Evolutionary conservation across 2,329 filamentous ascomycete species (phyloP).

Genomic region (Xylariaceae sp.): DNA sequence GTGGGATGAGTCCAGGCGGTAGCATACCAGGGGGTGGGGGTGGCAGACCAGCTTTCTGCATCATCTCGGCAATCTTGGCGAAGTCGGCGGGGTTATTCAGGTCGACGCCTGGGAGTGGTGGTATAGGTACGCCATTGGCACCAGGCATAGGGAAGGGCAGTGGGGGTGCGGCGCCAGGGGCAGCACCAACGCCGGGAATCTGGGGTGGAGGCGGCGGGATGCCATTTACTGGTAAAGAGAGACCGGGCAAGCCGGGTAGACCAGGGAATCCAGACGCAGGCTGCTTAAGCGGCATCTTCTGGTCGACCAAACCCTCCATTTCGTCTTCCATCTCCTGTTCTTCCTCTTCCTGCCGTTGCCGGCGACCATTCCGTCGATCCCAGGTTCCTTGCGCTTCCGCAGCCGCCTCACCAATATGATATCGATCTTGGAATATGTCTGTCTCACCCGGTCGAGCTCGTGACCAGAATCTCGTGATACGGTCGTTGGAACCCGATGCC

Average conservation of each 20-base stretch:
- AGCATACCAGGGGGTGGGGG: constrained; percentile 52
- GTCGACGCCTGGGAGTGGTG: constrained; percentile 50
- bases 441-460: constrained; percentile 81
- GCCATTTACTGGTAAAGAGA: constrained; percentile 34
- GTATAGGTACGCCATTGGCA: constrained; percentile 34
- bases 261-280: constrained; percentile 47
- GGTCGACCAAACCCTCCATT: constrained; percentile 85
- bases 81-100: constrained; percentile 58
- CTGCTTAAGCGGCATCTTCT: constrained; percentile 68
- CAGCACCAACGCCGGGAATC: constrained; percentile 29
- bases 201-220: constrained; percentile 31
- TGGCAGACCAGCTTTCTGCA: constrained; percentile 60
- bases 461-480: constrained; percentile 96
- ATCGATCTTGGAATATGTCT: constrained; percentile 83
- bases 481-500: constrained; percentile 92
- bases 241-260: constrained; percentile 51
- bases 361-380: constrained; percentile 73
- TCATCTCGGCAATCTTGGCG: constrained; percentile 58
- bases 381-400: constrained; percentile 95
- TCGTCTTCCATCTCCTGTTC: constrained; percentile 93
- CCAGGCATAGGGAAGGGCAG: constrained; percentile 49
- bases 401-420: constrained; percentile 90
- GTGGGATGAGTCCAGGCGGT: constrained; percentile 39
- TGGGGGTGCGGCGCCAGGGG: constrained; percentile 31
- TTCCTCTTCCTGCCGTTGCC: constrained; percentile 84